These are phyloP conservation scores for Zasmidium citrigriseum DNA, from an alignment of 2,329 filamentous ascomycete genomes.

Conservation along the genomic window DNA sequence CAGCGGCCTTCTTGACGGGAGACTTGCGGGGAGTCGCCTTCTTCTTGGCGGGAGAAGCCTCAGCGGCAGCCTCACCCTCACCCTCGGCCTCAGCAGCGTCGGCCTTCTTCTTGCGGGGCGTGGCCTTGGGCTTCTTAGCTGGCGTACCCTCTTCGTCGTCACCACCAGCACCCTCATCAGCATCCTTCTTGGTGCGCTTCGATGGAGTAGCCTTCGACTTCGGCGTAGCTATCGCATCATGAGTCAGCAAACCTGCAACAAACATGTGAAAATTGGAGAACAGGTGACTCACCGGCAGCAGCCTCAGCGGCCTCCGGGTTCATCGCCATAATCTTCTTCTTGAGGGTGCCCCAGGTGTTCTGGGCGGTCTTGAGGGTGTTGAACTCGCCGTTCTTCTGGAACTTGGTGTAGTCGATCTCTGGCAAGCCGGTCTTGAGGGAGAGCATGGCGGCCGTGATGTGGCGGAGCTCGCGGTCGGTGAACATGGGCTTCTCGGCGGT, in stretches of 20 bases:
- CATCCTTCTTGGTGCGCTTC: constrained; percentile 34
- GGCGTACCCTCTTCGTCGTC: constrained; percentile 11
- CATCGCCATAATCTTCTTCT: constrained; percentile 33
- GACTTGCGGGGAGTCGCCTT: constrained; percentile 17
- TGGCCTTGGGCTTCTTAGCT: constrained; percentile 20
- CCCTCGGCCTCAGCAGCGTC: constrained; percentile 19
- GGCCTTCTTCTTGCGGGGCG: constrained; percentile 28
- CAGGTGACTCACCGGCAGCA: constrained; percentile 17
- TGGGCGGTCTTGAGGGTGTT: constrained; percentile 33
- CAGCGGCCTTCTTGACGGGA: constrained; percentile 22
- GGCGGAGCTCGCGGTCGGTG: constrained; percentile 31
- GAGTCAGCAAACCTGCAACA: background rate
- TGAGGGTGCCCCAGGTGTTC: constrained; percentile 39
- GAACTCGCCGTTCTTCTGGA: constrained; percentile 30
- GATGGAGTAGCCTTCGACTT: constrained; percentile 25
- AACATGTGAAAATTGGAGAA: too few species aligned
- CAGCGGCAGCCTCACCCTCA: constrained; percentile 20
- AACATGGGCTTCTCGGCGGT: constrained; percentile 22
- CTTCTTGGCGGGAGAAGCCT: constrained; percentile 1
- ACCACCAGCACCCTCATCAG: constrained; percentile 11
- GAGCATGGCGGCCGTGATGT: constrained; percentile 31
- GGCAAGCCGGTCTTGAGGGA: constrained; percentile 36
- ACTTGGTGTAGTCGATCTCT: constrained; percentile 36
- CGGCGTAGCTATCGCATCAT: constrained; percentile 11
- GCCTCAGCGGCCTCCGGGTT: constrained; percentile 13